These are phyloP conservation scores for Curvularia lunata DNA, from an alignment of 2,329 filamentous ascomycete species.

Conservation along the genomic window DNA sequence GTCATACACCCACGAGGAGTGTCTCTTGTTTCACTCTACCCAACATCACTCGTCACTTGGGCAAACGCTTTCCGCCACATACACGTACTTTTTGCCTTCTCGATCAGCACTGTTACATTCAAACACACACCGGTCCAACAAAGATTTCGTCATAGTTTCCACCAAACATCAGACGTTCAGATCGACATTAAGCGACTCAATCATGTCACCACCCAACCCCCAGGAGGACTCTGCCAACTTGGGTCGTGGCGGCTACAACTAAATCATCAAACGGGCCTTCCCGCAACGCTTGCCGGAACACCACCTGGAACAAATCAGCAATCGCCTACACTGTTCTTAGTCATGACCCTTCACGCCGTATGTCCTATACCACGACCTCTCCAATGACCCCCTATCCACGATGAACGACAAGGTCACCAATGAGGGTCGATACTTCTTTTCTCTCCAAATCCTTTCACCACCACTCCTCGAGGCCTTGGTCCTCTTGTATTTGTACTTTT, in stretches of 20 bases:
- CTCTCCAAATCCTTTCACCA: not conserved
- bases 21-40: constrained; percentile 9
- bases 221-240: constrained; percentile 28
- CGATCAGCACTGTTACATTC: constrained; percentile 10
- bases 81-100: not conserved
- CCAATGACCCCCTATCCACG: not conserved
- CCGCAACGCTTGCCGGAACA: constrained; percentile 8
- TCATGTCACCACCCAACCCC: constrained; percentile 14
- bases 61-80: not conserved
- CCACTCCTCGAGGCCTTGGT: not conserved
- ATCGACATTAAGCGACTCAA: constrained; percentile 10
- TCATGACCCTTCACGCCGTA: constrained; percentile 7
- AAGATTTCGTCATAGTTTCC: constrained; percentile 14
- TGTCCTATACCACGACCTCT: not conserved
- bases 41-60: constrained; percentile 6
- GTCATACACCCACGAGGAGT: constrained; percentile 16
- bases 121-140: constrained; percentile 8
- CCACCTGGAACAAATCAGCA: constrained; percentile 9
- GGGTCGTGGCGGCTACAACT: constrained; percentile 48
- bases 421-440: not conserved
- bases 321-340: constrained; percentile 1
- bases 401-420: not conserved
- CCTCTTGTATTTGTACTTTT: not conserved
- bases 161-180: constrained; percentile 2
- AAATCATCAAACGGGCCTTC: constrained; percentile 21